Percentiles rank a stretch among this genome's conserved stretches.
Evolutionary conservation across 176 grass and related monocot genomes (phyloP).

Genomic region (Panicum miliaceum): DNA sequence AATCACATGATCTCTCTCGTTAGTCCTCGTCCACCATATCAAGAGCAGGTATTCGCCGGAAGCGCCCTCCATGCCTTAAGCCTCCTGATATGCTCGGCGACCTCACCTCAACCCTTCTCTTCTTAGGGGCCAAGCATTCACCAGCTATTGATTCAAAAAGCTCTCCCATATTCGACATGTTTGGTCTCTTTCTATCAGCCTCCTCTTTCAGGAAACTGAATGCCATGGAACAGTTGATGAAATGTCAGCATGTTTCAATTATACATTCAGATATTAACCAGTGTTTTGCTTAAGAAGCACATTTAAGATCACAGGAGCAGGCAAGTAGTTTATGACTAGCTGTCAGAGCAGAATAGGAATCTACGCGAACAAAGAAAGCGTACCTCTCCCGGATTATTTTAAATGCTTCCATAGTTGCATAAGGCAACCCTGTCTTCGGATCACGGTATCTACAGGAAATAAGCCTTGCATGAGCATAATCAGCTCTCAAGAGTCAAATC

Average conservation of each 20-base stretch:
- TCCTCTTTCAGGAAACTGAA: conserved; percentile 78
- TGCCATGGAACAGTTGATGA: neutral
- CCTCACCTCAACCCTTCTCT: conserved; percentile 56
- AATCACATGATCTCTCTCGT: neutral
- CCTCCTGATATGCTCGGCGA: conserved; percentile 34
- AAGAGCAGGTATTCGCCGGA: conserved; percentile 75
- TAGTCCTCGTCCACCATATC: conserved; percentile 68
- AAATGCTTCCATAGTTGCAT: conserved; percentile 89
- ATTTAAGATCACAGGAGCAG: conserved; percentile 1
- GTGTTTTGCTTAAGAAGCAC: neutral
- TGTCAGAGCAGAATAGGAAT: neutral
- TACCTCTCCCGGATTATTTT: conserved; percentile 85
- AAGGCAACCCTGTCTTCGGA: conserved; percentile 87
- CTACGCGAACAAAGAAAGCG: neutral
- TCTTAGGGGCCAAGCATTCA: conserved; percentile 58
- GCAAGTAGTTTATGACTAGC: neutral
- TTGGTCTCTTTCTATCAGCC: conserved; percentile 70
- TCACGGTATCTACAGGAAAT: conserved; percentile 75
- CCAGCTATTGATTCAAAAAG: conserved; percentile 64
- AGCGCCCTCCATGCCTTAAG: conserved; percentile 50
- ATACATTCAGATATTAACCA: neutral
- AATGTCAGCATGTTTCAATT: conserved; percentile 15
- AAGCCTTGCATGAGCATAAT: conserved; percentile 44
- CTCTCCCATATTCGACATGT: conserved; percentile 72
- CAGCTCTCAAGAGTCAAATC: neutral